Evolutionary conservation across 2,329 filamentous ascomycete species (phyloP), one percentile per base, ranked within the genome.

Genomic region (Scedosporium boydii): DNA sequence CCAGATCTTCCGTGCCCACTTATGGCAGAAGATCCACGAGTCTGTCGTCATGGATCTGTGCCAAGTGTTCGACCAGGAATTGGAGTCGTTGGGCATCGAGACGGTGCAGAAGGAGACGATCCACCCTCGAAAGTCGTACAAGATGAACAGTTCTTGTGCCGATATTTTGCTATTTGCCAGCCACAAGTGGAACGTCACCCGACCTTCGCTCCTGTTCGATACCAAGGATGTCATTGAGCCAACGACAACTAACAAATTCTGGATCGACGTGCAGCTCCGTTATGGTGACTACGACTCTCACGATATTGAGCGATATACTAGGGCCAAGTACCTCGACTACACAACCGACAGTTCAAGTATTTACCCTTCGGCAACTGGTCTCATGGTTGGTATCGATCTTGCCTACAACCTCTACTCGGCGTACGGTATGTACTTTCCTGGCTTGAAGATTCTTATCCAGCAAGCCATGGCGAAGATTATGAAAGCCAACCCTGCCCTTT

Each of bases 21-120:
- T 99, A 80, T 99, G 95, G 95, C 95, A 99, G 75, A 99, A 99
- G 82, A 98, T 99, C 57, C 96, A 99, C 75, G 95, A 99, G 76
- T 96, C 90, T 0, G 93, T 98, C 0, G 93, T 97, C 41, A 99
- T 99, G 95, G 95, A 99, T 81, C 76, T 99, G 71, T 98, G 95
- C 69, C 96, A 99, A 73, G 95, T 99, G 14, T 96, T 99, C 69
- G 95, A 99, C 68, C 93, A 98, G 71, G 95, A 99, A 73, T 79
- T 99, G 53, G 95, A 99, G 74, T 92, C 95, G 38, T 81, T 99
- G 3, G 93, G 93, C 42, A 97, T 99, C 63, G 95, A 99, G 76
- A 96, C 92, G 2, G 95, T 98, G 4, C 95, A 99, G 73, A 99
- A 99, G 76, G 95, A 99, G 78, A 98, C 95, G 0, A 99, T 99